Evolutionary conservation across 1,284 basidiomycete genomes (phyloP).

Genomic region (Porodaedalea pini): DNA sequence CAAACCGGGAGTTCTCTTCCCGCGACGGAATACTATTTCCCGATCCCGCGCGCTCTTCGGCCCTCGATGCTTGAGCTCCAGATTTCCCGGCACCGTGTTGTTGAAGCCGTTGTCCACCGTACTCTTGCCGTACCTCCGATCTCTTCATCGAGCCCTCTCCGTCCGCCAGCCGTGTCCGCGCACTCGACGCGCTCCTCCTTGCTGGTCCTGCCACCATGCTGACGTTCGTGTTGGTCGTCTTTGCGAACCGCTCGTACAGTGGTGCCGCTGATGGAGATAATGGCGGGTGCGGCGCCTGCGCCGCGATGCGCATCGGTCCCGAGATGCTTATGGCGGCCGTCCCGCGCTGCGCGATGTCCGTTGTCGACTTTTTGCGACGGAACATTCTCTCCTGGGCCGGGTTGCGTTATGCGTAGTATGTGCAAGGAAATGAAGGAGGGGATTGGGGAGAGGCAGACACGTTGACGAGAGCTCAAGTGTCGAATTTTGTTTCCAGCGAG

Average conservation of each 20-base stretch:
- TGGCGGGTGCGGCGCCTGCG: slow-evolving; percentile 7
- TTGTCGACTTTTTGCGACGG: slow-evolving; percentile 10
- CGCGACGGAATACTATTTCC: background rate
- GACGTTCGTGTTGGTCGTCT: background rate
- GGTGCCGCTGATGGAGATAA: slow-evolving; percentile 3
- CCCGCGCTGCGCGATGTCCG: background rate
- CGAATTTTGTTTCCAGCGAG: background rate
- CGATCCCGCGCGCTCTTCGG: background rate
- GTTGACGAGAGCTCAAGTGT: background rate
- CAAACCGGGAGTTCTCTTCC: background rate
- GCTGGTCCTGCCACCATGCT: background rate
- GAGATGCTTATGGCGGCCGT: slow-evolving; percentile 3
- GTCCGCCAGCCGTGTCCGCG: background rate
- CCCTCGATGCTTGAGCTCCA: background rate
- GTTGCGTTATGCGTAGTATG: background rate
- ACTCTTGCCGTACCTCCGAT: background rate
- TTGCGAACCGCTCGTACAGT: slow-evolving; percentile 17
- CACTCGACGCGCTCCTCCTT: background rate
- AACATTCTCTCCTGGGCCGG: background rate
- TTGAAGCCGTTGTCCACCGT: too few species aligned
- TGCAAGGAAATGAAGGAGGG: too few species aligned
- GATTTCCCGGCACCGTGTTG: background rate
- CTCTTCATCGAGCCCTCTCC: background rate
- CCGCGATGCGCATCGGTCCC: slow-evolving; percentile 10
- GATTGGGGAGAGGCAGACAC: too few species aligned